Conservation (phyloP, 2,329 filamentous ascomycete species). For the Colletotrichum orbiculare region DNA sequence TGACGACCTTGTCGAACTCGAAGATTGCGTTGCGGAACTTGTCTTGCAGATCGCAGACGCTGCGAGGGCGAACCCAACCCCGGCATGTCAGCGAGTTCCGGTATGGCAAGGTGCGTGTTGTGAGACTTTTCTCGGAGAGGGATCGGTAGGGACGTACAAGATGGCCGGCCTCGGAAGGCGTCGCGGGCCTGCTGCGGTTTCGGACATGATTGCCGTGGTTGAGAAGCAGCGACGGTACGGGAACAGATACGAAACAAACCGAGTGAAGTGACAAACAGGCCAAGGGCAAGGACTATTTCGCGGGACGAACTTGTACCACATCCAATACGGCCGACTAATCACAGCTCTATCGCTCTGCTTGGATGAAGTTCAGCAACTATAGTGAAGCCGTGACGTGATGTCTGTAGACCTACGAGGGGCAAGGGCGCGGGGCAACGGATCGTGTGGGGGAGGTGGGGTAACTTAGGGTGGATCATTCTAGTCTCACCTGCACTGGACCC, state of each 20-base stretch:
- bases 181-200: constrained; percentile 17
- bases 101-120: too few species aligned
- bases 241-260: constrained; percentile 4
- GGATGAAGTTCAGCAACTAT: too few species aligned
- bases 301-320: constrained; percentile 15
- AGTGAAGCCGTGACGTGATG: not conserved
- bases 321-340: too few species aligned
- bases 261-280: not conserved
- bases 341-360: too few species aligned
- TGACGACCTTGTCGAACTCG: constrained; percentile 85
- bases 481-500: constrained; percentile 7
- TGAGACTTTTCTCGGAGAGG: too few species aligned
- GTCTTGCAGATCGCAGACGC: constrained; percentile 94
- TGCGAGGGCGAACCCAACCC: constrained; percentile 48
- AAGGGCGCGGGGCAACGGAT: constrained; percentile 24
- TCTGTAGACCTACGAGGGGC: constrained; percentile 2
- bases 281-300: not conserved
- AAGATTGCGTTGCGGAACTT: constrained; percentile 87
- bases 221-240: constrained; percentile 17
- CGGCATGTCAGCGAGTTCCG: too few species aligned
- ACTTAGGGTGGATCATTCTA: not conserved
- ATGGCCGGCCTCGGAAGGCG: constrained; percentile 37
- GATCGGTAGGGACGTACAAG: constrained; percentile 23
- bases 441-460: constrained; percentile 14
- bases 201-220: constrained; percentile 32